These are phyloP conservation scores for Multifurca ochricompacta DNA, from an alignment of 768 basidiomycete species.

Conservation along the genomic window DNA sequence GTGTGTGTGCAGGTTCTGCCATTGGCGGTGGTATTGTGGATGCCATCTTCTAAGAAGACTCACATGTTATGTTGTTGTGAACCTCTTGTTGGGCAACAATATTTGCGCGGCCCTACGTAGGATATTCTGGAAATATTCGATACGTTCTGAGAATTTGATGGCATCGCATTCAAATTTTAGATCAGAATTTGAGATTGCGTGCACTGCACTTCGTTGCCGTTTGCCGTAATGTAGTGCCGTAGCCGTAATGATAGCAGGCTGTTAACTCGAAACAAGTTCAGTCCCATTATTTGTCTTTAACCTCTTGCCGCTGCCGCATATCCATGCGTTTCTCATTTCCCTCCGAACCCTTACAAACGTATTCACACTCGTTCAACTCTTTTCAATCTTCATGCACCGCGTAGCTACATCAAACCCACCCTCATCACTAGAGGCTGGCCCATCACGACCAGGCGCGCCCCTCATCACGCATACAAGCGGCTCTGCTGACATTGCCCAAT, in stretches of 20 bases:
- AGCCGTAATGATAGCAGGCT: slow-evolving; percentile 6
- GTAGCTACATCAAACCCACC: neutral
- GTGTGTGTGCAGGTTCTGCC: slow-evolving; percentile 37
- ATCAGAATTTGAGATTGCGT: no score
- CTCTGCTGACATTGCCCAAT: neutral
- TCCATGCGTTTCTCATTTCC: slow-evolving; percentile 9
- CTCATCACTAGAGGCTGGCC: slow-evolving; percentile 4
- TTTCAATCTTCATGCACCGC: neutral
- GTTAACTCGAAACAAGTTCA: neutral
- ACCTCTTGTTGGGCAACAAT: neutral
- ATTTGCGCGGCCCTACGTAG: neutral
- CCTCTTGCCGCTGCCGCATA: neutral
- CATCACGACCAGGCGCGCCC: slow-evolving; percentile 15
- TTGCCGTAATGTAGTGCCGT: no score
- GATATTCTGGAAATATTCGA: no score
- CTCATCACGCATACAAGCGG: neutral
- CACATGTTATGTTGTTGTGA: neutral
- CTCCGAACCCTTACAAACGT: neutral
- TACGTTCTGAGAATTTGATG: no score
- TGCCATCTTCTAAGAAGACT: slow-evolving; percentile 36
- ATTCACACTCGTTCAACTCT: neutral
- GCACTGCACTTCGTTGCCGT: no score
- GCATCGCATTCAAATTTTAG: no score
- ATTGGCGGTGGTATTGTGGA: slow-evolving; percentile 43
- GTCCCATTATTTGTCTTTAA: neutral